A percentile compares a stretch with the other conserved stretches of the same genome.
Conservation (phyloP, 1,139 yeast genomes). For the Cylindricascospora bacillispora region DNA sequence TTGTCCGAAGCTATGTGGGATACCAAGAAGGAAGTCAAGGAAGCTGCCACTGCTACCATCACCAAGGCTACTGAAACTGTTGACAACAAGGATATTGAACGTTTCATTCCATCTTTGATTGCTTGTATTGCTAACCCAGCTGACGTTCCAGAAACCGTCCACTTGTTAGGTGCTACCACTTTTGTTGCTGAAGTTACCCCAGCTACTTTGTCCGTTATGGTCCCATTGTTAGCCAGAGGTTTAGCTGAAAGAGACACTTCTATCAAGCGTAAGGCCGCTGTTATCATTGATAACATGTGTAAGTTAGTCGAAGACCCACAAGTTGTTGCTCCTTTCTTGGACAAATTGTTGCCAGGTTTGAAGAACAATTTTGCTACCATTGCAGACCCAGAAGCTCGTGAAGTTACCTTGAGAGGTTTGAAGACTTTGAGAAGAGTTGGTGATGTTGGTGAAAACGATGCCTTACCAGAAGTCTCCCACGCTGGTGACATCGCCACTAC, state of each 20-base stretch:
- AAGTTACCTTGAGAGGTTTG: conserved; percentile 92
- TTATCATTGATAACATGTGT: conserved; percentile 99
- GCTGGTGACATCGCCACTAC: conserved; percentile 95
- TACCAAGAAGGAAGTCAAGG: conserved; percentile 96
- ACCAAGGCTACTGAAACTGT: conserved; percentile 94
- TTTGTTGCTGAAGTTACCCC: conserved; percentile 99
- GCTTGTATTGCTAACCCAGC: conserved; percentile 94
- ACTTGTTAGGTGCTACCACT: conserved; percentile 97
- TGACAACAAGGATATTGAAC: conserved; percentile 98
- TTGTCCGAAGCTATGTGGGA: conserved; percentile 99
- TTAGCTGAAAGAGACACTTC: conserved; percentile 98
- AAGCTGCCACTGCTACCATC: conserved; percentile 91
- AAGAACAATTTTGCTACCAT: conserved; percentile 87
- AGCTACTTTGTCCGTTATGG: conserved; percentile 99
- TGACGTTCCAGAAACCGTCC: conserved; percentile 98
- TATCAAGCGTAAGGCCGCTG: conserved; percentile 99
- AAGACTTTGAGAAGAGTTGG: conserved; percentile 98
- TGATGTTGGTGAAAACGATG: conserved; percentile 81
- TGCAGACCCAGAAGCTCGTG: conserved; percentile 99
- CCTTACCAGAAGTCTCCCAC: conserved; percentile 90
- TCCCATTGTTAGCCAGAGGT: conserved; percentile 98
- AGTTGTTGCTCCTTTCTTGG: conserved; percentile 98
- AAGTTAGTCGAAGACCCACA: conserved; percentile 99
- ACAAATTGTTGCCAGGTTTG: conserved; percentile 89
- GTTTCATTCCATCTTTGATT: conserved; percentile 95